Evolutionary conservation across 2,329 filamentous ascomycete species (phyloP), one percentile per base, ranked within the genome.

Genomic region (Botrytis aclada): DNA sequence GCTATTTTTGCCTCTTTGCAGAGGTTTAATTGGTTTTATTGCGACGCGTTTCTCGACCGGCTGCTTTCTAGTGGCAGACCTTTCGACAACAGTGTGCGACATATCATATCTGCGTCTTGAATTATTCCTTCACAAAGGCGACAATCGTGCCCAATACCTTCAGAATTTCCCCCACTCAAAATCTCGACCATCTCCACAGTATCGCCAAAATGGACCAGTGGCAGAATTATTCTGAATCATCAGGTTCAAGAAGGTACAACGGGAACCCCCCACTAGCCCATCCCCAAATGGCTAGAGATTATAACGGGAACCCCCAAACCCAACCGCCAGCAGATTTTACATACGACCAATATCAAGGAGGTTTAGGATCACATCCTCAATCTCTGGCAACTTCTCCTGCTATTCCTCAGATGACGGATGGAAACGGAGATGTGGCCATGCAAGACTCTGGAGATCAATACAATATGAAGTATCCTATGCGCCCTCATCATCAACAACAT

Each of bases 361-460:
- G 81, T 71, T 78, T 84, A 72, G 73, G 77, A 77, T 81, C 71
- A 54, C 83, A 83, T 79, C 82, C 84, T 74, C 84, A 84, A 82
- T 85, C 88, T 78, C 84, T 89, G 79, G 85, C 86, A 74, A 85
- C 86, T 56, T 90, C 90, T 72, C 86, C 90, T 75, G 84, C 88
- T 79, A 82, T 83, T 73, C 86, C 86, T 76, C 88, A 89, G 79
- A 82, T 87, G 79, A 90, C 91, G 84, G 91, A 93, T 83, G 88
- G 88, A 76, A 93, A 92, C 81, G 89, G 90, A 79, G 92, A 95
- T 83, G 87, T 93, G 73, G 85, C 91, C 75, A 98, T 98, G 95
- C 93, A 96, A 83, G 95, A 97, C 82, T 89, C 89, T 74, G 87
- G 88, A 82, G 89, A 93, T 65, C 97, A 97, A 83, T 91, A 92